A percentile compares a stretch with the other conserved stretches of the same genome.
phyloP scores from a whole-genome alignment of 139 green algal genomes.

The Chlamydomonas incerta region DNA sequence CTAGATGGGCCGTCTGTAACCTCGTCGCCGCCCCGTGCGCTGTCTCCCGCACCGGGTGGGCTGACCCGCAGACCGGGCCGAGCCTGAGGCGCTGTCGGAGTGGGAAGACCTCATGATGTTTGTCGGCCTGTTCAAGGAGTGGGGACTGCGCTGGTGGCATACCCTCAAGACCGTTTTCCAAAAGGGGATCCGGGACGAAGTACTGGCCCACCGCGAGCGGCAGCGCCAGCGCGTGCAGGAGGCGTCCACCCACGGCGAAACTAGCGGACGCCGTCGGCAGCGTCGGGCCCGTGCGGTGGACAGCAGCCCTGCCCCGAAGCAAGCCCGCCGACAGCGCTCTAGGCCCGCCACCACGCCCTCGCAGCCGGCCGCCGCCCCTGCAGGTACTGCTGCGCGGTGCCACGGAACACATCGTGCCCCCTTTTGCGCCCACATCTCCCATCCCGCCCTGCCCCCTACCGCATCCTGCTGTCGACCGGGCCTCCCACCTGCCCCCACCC shows the following conservation, averaged over 20 bases:
- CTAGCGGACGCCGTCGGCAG: too few relatives aligned
- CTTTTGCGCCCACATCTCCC: too few relatives aligned
- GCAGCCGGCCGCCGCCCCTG: not conserved
- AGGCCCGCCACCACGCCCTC: not conserved
- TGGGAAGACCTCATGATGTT: constrained; percentile 43
- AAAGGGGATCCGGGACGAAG: constrained; percentile 26
- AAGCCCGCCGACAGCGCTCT: too few relatives aligned
- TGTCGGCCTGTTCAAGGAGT: constrained; percentile 1
- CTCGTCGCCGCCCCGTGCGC: too few relatives aligned
- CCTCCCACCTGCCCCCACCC: too few relatives aligned
- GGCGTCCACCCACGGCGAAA: not conserved
- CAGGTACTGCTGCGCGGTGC: not conserved
- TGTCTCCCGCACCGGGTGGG: not conserved
- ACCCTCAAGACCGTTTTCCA: not conserved
- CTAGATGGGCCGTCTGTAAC: too few relatives aligned
- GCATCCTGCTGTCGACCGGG: too few relatives aligned
- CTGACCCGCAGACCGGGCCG: constrained; percentile 3
- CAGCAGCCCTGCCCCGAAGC: too few relatives aligned
- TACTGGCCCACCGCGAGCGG: constrained; percentile 14
- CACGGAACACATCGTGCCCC: too few relatives aligned
- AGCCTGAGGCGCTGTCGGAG: not conserved
- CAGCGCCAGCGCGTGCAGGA: not conserved
- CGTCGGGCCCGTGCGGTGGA: too few relatives aligned
- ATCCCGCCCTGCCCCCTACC: too few relatives aligned
- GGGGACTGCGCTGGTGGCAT: not conserved